A percentile compares a stretch with the other conserved stretches of the same genome.
Evolutionary conservation across 2,329 filamentous ascomycete species (phyloP).

Genomic region (Colletotrichum filicis): DNA sequence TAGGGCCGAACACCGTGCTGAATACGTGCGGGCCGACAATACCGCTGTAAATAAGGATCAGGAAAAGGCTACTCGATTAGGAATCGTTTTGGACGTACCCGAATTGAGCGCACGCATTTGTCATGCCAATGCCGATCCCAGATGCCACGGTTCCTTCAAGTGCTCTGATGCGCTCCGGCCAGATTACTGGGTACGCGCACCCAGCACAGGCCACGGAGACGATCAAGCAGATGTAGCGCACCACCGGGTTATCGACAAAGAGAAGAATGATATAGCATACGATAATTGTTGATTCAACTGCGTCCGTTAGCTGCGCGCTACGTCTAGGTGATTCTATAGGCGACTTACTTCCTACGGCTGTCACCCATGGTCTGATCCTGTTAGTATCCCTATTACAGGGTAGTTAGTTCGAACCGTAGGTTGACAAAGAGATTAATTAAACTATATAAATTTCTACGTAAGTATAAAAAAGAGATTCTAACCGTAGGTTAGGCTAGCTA

Average conservation of each 20-base stretch:
- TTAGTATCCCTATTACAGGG: no score
- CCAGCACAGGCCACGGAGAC: not conserved
- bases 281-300: not conserved
- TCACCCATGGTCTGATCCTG: not conserved
- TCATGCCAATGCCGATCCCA: not conserved
- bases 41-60: not conserved
- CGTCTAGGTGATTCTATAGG: no score
- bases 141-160: not conserved
- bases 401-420: no score
- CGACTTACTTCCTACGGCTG: not conserved
- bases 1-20: not conserved
- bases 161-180: not conserved
- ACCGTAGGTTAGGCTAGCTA: no score
- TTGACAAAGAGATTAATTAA: no score
- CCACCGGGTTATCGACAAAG: not conserved
- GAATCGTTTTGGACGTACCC: not conserved
- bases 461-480: no score
- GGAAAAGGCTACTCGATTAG: no score
- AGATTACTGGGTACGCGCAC: not conserved
- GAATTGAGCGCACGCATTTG: not conserved
- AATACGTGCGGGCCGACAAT: not conserved
- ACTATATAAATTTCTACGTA: no score
- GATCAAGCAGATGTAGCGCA: not conserved
- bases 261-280: not conserved
- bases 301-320: not conserved